Base-by-base conservation (phyloP, 2,329 filamentous ascomycete species). In the Sclerotinia borealis region DNA sequence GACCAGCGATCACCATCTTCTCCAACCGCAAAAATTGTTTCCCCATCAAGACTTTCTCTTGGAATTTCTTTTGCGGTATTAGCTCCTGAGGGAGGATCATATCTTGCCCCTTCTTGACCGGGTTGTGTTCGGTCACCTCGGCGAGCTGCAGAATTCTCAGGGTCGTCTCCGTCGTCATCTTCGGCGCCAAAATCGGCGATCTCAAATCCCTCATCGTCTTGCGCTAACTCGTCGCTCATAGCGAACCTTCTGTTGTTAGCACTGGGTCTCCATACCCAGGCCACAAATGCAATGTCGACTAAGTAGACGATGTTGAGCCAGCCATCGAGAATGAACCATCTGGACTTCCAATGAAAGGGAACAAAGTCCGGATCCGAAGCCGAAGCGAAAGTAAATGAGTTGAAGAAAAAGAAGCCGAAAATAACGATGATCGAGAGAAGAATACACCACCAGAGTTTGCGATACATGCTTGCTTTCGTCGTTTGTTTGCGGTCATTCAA, bases 351-450 rank as follows among this genome's bases (percentile, higher is more conserved):
- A 77, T 99, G 93, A 70, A 91, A 91, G 1, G 95, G 95, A 5
- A 96, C 92, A 75, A 96, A 99, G 75, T 96, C 90, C 0, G 91
- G 91, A 68, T 93, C 89, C 54, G 84, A 85, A 54, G 87, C 86
- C 15, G 92, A 93, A 55, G 93, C 93, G 75, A 99, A 96, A 0
- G 91, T 92, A 77, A 97, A 92, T 70, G 91, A 96, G 81, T 97
- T 98, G 80, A 98, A 88, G 81, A 99, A 98, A 82, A 99, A 97
- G 80, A 99, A 99, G 63, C 83, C 92, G 71, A 99, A 99, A 70
- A 98, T 97, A 70, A 98, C 91, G 55, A 98, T 79, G 74, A 99
- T 96, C 75, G 90, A 96, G 67, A 85, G 81, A 51, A 99, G 82
- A 65, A 99, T 96, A 75, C 92, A 93, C 93, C 93, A 99, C 93